These are phyloP conservation scores for Fusarium sp. DNA, from an alignment of 2,329 filamentous ascomycete genomes.

Conservation along the genomic window DNA sequence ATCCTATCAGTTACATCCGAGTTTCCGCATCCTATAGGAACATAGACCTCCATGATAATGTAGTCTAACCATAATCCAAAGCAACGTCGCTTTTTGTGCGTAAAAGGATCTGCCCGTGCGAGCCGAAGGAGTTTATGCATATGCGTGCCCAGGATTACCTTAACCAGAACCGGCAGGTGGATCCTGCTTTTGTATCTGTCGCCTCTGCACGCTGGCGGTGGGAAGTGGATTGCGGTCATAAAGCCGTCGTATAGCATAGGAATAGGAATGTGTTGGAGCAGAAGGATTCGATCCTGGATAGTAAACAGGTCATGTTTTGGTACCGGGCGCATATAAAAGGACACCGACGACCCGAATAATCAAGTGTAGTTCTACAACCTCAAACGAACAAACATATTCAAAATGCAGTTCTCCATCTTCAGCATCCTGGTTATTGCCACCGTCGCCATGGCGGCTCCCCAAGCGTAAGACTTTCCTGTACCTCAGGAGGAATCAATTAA, in stretches of 20 bases:
- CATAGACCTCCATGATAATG: neutral
- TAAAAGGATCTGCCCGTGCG: neutral
- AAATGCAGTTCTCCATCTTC: conserved; percentile 21
- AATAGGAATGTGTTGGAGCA: conserved; percentile 20
- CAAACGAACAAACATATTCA: neutral
- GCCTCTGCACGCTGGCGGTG: neutral
- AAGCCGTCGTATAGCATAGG: neutral
- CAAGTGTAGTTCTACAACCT: rapidly evolving
- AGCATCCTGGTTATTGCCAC: conserved; percentile 18
- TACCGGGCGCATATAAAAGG: neutral
- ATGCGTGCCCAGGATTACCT: conserved; percentile 3
- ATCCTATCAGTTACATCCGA: neutral
- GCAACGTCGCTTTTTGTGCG: neutral
- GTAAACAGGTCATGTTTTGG: neutral
- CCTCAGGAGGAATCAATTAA: rapidly evolving
- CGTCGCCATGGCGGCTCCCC: conserved; percentile 12
- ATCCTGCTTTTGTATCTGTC: neutral
- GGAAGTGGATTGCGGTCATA: neutral
- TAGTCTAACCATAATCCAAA: neutral
- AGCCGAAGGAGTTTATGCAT: neutral
- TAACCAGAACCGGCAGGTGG: conserved; percentile 16
- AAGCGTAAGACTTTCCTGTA: conserved; percentile 5
- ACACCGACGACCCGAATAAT: neutral
- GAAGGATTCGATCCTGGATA: conserved; percentile 21
- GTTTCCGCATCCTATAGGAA: neutral